Evolutionary conservation across 2,329 filamentous ascomycete genomes (phyloP).

Genomic region (Annulohypoxylon truncatum): DNA sequence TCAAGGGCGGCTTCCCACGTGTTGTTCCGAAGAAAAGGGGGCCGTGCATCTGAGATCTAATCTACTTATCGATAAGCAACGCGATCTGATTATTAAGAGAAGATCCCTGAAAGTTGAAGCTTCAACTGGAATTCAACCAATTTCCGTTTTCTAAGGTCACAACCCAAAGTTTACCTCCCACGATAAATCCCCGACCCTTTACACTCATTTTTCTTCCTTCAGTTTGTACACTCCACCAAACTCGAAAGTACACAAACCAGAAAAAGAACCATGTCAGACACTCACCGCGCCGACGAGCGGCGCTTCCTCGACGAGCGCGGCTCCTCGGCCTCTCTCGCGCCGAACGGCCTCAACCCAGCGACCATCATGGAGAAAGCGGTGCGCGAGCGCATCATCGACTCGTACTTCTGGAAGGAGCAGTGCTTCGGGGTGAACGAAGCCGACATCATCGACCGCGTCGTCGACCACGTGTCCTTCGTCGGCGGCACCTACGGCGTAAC

Average conservation of each 20-base stretch:
- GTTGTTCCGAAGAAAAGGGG: too few relatives aligned
- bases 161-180: too few relatives aligned
- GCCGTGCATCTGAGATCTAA: too few relatives aligned
- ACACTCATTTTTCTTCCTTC: too few relatives aligned
- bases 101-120: too few relatives aligned
- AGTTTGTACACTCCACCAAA: too few relatives aligned
- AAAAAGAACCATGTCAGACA: slow-evolving; percentile 34
- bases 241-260: background rate
- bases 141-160: too few relatives aligned
- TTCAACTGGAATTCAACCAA: too few relatives aligned
- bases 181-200: too few relatives aligned
- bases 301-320: slow-evolving; percentile 92
- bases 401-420: slow-evolving; percentile 98
- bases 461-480: slow-evolving; percentile 82
- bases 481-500: slow-evolving; percentile 87
- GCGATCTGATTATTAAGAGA: too few relatives aligned
- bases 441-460: slow-evolving; percentile 87
- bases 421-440: slow-evolving; percentile 93
- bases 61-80: too few relatives aligned
- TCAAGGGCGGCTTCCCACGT: too few relatives aligned
- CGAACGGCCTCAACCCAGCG: slow-evolving; percentile 91
- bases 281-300: slow-evolving; percentile 81
- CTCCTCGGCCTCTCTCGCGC: slow-evolving; percentile 78
- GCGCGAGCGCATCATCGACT: slow-evolving; percentile 93
- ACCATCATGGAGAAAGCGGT: slow-evolving; percentile 96